phyloP scores from a whole-genome alignment of 2,329 filamentous ascomycete species.

The Arachnopeziza araneosa region DNA sequence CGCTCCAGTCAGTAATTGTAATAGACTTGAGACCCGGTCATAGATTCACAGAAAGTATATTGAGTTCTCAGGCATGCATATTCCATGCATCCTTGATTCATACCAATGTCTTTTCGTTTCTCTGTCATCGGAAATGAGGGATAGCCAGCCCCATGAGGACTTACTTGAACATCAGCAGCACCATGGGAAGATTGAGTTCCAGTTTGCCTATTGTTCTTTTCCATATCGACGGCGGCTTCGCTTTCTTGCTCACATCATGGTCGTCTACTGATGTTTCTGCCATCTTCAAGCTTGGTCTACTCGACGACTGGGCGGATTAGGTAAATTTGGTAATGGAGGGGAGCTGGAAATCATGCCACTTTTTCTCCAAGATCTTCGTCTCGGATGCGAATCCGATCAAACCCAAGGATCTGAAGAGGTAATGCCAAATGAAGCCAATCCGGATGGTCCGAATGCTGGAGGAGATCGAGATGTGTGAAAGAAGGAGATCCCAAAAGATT shows the following conservation, averaged over 20 bases:
- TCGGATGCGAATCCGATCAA: neutral
- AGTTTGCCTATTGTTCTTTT: slow-evolving; percentile 1
- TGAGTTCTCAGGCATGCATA: neutral
- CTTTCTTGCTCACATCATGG: neutral
- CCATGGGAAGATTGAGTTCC: neutral
- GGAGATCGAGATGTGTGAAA: neutral
- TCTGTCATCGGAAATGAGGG: neutral
- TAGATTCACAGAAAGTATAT: neutral
- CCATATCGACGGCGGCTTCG: slow-evolving; percentile 1
- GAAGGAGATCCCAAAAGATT: neutral
- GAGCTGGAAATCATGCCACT: neutral
- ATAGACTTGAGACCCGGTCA: neutral
- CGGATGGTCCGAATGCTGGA: neutral
- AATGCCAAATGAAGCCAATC: neutral
- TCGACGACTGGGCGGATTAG: neutral
- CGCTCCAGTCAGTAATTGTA: neutral
- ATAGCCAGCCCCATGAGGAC: neutral
- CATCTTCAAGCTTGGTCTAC: neutral
- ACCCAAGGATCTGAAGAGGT: neutral
- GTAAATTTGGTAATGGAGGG: neutral
- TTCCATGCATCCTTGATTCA: neutral
- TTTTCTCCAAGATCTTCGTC: neutral
- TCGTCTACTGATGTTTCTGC: neutral
- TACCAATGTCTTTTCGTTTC: neutral
- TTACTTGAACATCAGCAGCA: slow-evolving; percentile 6